These are phyloP conservation scores for Ampelocalamus luodianensis DNA, from an alignment of 176 grass and related monocot genomes.

Conservation along the genomic window DNA sequence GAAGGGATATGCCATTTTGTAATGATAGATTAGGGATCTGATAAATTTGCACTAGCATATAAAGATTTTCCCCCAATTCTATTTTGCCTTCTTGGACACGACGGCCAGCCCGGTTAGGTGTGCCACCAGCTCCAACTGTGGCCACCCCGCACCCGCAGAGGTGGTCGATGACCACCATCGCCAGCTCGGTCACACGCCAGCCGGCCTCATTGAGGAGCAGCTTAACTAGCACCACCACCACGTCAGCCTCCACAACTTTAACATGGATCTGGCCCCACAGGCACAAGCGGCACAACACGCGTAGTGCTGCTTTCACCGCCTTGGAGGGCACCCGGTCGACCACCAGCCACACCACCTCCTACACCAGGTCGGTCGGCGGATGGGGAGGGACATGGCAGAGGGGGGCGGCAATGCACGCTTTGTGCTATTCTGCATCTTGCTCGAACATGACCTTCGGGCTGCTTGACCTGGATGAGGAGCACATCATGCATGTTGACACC, in stretches of 20 bases:
- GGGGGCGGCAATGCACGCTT: no score
- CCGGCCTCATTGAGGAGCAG: constrained; percentile 56
- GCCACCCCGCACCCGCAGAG: constrained; percentile 78
- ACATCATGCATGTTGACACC: constrained; percentile 70
- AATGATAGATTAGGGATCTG: no score
- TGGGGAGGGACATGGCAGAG: no score
- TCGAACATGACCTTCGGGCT: constrained; percentile 92
- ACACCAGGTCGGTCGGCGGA: constrained; percentile 33
- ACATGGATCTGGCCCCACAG: constrained; percentile 62
- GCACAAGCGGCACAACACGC: constrained; percentile 52
- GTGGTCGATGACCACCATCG: constrained; percentile 63
- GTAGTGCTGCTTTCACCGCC: constrained; percentile 64
- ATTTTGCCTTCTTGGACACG: constrained; percentile 74
- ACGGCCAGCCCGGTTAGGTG: constrained; percentile 72
- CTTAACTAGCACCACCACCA: constrained; percentile 56
- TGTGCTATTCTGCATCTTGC: constrained; percentile 83
- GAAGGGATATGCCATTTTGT: no score
- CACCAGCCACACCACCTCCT: constrained; percentile 55
- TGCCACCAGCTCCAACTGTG: constrained; percentile 60
- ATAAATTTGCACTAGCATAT: no score
- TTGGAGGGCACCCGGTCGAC: constrained; percentile 53
- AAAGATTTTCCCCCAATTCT: no score
- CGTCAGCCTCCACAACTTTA: constrained; percentile 65
- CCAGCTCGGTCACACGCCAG: constrained; percentile 50
- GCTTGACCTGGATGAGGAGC: constrained; percentile 69